These are phyloP conservation scores for Tricharina praecox DNA, from an alignment of 495 filamentous ascomycete genomes.

Conservation along the genomic window DNA sequence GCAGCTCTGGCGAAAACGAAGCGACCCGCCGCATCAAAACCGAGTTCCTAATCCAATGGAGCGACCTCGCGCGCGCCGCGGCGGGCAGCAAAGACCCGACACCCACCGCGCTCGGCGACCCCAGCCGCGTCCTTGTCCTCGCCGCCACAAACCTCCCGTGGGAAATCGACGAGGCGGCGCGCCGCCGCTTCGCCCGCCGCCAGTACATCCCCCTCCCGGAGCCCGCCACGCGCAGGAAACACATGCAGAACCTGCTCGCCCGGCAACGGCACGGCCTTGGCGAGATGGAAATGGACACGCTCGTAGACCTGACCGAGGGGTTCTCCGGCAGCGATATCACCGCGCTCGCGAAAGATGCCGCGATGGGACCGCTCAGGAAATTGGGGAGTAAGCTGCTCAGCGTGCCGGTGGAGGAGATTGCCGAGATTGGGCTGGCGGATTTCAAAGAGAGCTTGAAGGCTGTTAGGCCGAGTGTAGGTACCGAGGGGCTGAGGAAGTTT, in stretches of 20 bases:
- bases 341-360: slow-evolving; percentile 90
- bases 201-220: slow-evolving; percentile 96
- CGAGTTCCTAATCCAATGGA: slow-evolving; percentile 96
- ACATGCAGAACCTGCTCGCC: slow-evolving; percentile 59
- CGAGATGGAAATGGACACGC: slow-evolving; percentile 50
- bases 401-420: slow-evolving; percentile 85
- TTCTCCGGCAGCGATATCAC: slow-evolving; percentile 97
- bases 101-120: slow-evolving; percentile 60
- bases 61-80: slow-evolving; percentile 76
- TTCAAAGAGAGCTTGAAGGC: slow-evolving; percentile 71
- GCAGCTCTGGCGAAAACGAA: slow-evolving; percentile 70
- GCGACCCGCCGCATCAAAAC: slow-evolving; percentile 90
- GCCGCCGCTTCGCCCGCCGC: slow-evolving; percentile 75
- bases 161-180: slow-evolving; percentile 93
- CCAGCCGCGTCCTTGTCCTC: slow-evolving; percentile 76
- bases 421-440: slow-evolving; percentile 65
- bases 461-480: slow-evolving; percentile 82
- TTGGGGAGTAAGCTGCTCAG: slow-evolving; percentile 78
- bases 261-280: slow-evolving; percentile 76
- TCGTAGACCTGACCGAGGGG: slow-evolving; percentile 78
- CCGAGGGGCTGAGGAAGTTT: slow-evolving; percentile 63
- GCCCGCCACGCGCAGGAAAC: slow-evolving; percentile 54
- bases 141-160: slow-evolving; percentile 94
- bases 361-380: slow-evolving; percentile 88
- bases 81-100: no score